These are phyloP conservation scores for Aspergillus floridensis DNA, from an alignment of 2,329 filamentous ascomycete species.

Conservation along the genomic window DNA sequence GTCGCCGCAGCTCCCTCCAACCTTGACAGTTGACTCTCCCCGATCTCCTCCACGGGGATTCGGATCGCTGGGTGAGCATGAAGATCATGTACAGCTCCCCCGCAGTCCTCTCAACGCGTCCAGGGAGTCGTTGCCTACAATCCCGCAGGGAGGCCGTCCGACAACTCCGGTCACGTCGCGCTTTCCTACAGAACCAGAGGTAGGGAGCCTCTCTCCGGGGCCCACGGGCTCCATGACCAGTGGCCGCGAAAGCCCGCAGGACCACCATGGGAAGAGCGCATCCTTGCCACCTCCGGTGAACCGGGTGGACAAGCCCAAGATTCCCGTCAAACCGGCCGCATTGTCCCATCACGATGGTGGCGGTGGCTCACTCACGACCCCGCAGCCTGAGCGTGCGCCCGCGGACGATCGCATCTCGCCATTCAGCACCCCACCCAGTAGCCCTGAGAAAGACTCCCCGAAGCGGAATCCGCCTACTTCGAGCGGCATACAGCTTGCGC, in stretches of 20 bases:
- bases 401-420: slow-evolving; percentile 63
- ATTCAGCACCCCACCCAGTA: slow-evolving; percentile 81
- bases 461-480: slow-evolving; percentile 17
- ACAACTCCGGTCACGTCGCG: slow-evolving; percentile 32
- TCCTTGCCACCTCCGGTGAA: slow-evolving; percentile 72
- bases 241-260: slow-evolving; percentile 22
- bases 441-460: slow-evolving; percentile 58
- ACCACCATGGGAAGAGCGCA: slow-evolving; percentile 35
- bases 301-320: slow-evolving; percentile 73
- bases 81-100: slow-evolving; percentile 61
- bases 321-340: slow-evolving; percentile 50
- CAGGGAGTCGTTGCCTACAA: slow-evolving; percentile 26
- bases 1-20: slow-evolving; percentile 42
- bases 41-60: slow-evolving; percentile 40
- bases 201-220: slow-evolving; percentile 22
- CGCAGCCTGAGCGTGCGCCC: slow-evolving; percentile 23
- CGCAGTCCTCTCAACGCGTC: slow-evolving; percentile 26
- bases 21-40: slow-evolving; percentile 45
- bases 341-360: slow-evolving; percentile 30
- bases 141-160: slow-evolving; percentile 25
- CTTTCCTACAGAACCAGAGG: slow-evolving; percentile 17
- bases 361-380: slow-evolving; percentile 23
- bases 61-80: slow-evolving; percentile 52
- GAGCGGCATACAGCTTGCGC: slow-evolving; percentile 18
- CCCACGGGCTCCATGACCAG: slow-evolving; percentile 13